Evolutionary conservation across 768 basidiomycete species (phyloP).

Genomic region (Lactarius indigo): DNA sequence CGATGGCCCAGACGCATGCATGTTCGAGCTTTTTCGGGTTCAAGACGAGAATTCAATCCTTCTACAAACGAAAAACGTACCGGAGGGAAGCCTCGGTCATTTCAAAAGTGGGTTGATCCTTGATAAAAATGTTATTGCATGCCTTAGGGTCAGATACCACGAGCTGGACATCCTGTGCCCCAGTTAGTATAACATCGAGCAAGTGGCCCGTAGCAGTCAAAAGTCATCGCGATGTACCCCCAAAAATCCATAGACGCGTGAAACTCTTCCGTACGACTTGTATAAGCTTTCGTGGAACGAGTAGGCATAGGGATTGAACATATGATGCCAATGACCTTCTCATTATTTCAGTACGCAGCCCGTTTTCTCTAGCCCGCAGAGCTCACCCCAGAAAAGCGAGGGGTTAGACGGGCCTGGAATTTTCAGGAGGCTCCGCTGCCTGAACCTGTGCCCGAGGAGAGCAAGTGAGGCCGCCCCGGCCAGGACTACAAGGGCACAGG

Average conservation of each 20-base stretch:
- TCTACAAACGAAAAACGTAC: background rate
- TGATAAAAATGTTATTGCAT: background rate
- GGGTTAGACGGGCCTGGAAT: background rate
- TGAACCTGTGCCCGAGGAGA: background rate
- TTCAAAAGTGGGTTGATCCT: background rate
- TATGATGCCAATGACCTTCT: background rate
- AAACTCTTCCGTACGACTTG: background rate
- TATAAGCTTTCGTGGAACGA: background rate
- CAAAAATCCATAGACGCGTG: background rate
- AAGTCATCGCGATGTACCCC: background rate
- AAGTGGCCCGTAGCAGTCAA: too few relatives aligned
- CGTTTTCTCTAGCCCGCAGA: background rate
- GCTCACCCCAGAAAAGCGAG: background rate
- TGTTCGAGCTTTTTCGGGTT: background rate
- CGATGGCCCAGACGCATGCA: background rate
- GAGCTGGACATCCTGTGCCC: background rate
- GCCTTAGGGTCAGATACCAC: background rate
- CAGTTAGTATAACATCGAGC: background rate
- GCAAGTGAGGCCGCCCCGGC: background rate
- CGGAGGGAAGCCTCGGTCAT: background rate
- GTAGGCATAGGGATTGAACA: background rate
- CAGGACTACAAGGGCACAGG: background rate
- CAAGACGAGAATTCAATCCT: background rate
- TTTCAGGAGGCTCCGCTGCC: background rate
- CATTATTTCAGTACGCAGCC: background rate